Evolutionary conservation across 805 yeast genomes (phyloP), one percentile per base, ranked within the genome.

Genomic region (Ogataea pini): DNA sequence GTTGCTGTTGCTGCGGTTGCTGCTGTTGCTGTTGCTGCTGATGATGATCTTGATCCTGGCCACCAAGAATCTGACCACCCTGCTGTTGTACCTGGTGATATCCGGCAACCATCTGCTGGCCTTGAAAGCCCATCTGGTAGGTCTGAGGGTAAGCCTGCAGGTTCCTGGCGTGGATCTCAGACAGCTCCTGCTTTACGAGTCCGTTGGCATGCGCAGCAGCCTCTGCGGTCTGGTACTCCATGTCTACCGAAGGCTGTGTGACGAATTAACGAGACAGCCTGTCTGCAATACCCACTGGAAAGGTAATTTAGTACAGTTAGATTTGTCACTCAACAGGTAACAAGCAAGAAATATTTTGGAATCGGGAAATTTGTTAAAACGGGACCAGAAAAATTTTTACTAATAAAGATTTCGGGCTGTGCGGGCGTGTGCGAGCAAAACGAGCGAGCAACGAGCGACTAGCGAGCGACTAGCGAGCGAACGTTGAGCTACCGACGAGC

Each of bases 371-470:
- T 41, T 36, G 46, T 29, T 17, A 29, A 42, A 46, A 46, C 29
- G 46, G 50, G 42, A 42, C 42, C 39, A 40, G 42, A 47, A 47
- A 47, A 47, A 24, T 47, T 47, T 47, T 36, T 19, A 25, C 16
- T 13, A 28, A 28, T 25, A 29, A 37, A 32, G 25, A 3, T 10
- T 20, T 18, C 37, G 31, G 42, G 42, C 40, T 37, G 45, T 20
- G 44, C 36, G 28, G n/a, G 22, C 45, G 34, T 13, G 34, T n/a
- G 13, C 34, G 31, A 28, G 31, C 31, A 28, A 28, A 28, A 10
- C 31, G 31, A 28, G 31, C n/a, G n/a, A n/a, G n/a, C n/a, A n/a
- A n/a, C n/a, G n/a, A n/a, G n/a, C n/a, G n/a, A n/a, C n/a, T n/a
- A n/a, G n/a, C n/a, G n/a, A n/a, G n/a, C n/a, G n/a, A n/a, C n/a